Percentiles rank a stretch among this genome's conserved stretches.
Conservation (phyloP, 1,284 basidiomycete species). For the Coriolopsis trogii region DNA sequence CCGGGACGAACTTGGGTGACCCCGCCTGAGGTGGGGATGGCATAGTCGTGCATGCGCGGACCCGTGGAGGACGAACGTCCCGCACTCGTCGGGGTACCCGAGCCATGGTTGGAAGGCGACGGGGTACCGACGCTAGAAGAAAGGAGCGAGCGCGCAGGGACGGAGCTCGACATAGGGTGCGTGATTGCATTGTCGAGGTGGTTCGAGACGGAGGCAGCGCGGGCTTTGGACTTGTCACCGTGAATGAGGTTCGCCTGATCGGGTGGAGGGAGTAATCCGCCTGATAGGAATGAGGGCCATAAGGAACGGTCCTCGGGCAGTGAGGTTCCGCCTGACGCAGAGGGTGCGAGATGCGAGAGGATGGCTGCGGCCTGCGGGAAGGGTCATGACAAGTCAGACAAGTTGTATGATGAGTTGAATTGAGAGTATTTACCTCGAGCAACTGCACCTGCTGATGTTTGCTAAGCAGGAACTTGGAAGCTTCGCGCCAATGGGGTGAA, state of each 20-base stretch:
- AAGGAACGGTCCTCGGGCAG: conserved; percentile 91
- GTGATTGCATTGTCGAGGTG: conserved; percentile 27
- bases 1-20: conserved; percentile 62
- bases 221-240: conserved; percentile 15
- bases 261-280: conserved; percentile 66
- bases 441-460: conserved; percentile 99
- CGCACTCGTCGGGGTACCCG: conserved; percentile 14
- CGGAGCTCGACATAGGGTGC: conserved; percentile 44
- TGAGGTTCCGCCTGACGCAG: conserved; percentile 68
- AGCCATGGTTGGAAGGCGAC: background rate
- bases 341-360: conserved; percentile 78
- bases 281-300: conserved; percentile 80
- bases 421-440: conserved; percentile 68
- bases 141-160: conserved; percentile 36
- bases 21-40: conserved; percentile 44
- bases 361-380: conserved; percentile 84
- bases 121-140: conserved; percentile 12
- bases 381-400: background rate
- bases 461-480: conserved; percentile 90
- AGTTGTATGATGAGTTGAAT: background rate
- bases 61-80: conserved; percentile 46
- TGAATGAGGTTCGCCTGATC: conserved; percentile 30
- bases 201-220: conserved; percentile 22
- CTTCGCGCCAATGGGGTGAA: conserved; percentile 95
- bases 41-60: conserved; percentile 67